Evolutionary conservation across 2,329 filamentous ascomycete species (phyloP).

Genomic region (Tolypocladium amazonense): DNA sequence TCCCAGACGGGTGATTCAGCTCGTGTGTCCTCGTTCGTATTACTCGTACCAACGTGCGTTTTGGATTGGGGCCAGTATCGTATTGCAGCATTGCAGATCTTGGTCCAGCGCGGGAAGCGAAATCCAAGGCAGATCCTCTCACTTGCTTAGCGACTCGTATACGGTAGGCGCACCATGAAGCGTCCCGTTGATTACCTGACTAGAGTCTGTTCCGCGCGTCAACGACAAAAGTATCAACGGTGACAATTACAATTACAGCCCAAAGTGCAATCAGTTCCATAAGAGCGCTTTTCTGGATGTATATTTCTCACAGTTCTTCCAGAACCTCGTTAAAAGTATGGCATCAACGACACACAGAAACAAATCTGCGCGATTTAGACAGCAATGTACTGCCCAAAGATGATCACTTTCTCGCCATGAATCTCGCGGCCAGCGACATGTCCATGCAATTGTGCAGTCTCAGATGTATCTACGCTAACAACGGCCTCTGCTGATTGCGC

Average conservation of each 20-base stretch:
- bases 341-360: slow-evolving; percentile 35
- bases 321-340: slow-evolving; percentile 47
- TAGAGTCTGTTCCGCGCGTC: background rate
- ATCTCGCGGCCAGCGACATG: slow-evolving; percentile 42
- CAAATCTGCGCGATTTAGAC: too few species aligned
- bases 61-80: background rate
- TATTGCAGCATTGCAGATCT: background rate
- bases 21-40: background rate
- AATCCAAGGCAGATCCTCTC: too few species aligned
- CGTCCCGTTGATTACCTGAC: too few species aligned
- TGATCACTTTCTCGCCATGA: slow-evolving; percentile 39
- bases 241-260: slow-evolving; percentile 33
- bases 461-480: too few species aligned
- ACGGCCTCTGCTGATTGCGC: too few species aligned
- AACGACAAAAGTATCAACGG: too few species aligned
- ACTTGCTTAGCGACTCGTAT: too few species aligned
- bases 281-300: slow-evolving; percentile 37
- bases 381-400: slow-evolving; percentile 44
- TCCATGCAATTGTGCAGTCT: slow-evolving; percentile 48
- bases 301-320: slow-evolving; percentile 49
- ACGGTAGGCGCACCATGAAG: background rate
- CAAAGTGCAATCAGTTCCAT: slow-evolving; percentile 24
- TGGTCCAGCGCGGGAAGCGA: too few species aligned
- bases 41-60: background rate
- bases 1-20: background rate